Conservation (phyloP, 495 filamentous ascomycete genomes). For the Pyrenopolyporus hunteri region DNA sequence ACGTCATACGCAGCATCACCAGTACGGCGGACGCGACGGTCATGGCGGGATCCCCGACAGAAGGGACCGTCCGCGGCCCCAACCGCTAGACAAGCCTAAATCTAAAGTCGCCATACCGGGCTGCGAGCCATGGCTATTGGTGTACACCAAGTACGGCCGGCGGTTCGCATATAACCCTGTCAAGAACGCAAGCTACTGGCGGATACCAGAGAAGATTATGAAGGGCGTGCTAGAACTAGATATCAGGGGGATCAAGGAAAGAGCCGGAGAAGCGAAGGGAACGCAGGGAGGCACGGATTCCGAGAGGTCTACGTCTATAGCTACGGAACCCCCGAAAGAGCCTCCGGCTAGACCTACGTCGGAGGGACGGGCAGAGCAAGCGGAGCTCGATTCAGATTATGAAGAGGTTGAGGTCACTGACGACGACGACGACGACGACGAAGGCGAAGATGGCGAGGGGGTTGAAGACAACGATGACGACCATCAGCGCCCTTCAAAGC, state of each 20-base stretch:
- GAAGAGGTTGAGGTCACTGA: constrained; percentile 91
- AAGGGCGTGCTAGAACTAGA: constrained; percentile 78
- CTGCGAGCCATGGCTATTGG: constrained; percentile 87
- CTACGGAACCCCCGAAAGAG: constrained; percentile 3
- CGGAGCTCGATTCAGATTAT: constrained; percentile 67
- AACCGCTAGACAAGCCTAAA: constrained; percentile 80
- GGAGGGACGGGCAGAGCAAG: constrained; percentile 38
- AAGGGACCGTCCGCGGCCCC: constrained; percentile 59
- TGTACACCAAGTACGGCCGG: constrained; percentile 86
- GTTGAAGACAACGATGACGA: constrained; percentile 51
- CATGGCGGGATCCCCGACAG: constrained; percentile 48
- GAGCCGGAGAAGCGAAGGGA: constrained; percentile 46
- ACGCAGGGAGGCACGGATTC: constrained; percentile 10
- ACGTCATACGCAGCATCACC: constrained; percentile 34
- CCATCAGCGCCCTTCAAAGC: constrained; percentile 64
- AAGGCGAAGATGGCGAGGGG: constrained; percentile 41
- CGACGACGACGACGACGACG: constrained; percentile 57
- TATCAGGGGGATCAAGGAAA: constrained; percentile 59
- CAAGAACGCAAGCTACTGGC: constrained; percentile 91
- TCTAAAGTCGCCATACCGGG: constrained; percentile 78
- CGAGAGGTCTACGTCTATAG: not conserved
- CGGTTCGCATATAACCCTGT: constrained; percentile 86
- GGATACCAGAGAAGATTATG: constrained; percentile 82
- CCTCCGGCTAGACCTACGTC: constrained; percentile 14
- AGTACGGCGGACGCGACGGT: constrained; percentile 43